Conservation (phyloP, 2,329 filamentous ascomycete species). For the Ophiocordyceps unilateralis region DNA sequence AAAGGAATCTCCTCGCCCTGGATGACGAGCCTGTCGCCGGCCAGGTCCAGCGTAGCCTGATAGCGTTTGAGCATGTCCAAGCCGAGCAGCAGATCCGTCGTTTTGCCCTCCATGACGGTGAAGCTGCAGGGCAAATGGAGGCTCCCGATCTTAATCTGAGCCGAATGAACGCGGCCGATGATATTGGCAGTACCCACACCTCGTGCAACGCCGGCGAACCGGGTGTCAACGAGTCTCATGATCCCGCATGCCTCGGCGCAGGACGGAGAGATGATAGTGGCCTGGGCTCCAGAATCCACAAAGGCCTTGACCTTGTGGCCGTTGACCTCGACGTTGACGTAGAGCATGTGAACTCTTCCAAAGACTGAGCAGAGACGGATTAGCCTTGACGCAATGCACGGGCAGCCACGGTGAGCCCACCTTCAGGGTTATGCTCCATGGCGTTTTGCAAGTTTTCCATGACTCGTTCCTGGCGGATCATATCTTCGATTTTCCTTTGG, state of each 20-base stretch:
- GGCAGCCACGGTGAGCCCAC: conserved; percentile 28
- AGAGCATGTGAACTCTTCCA: conserved; percentile 87
- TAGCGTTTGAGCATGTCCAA: conserved; percentile 95
- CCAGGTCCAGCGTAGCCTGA: conserved; percentile 80
- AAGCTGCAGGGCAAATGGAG: conserved; percentile 86
- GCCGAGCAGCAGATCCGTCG: conserved; percentile 81
- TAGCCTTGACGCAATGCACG: neutral
- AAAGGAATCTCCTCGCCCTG: conserved; percentile 80
- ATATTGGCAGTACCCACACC: conserved; percentile 92
- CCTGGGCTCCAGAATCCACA: conserved; percentile 92
- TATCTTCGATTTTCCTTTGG: conserved; percentile 85
- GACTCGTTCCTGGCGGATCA: conserved; percentile 86
- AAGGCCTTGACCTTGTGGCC: conserved; percentile 83
- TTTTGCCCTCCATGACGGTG: conserved; percentile 98
- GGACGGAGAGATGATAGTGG: conserved; percentile 93
- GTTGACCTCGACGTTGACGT: conserved; percentile 91
- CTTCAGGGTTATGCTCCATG: conserved; percentile 94
- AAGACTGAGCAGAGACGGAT: conserved; percentile 49
- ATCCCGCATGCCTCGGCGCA: conserved; percentile 89
- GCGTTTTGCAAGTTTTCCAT: conserved; percentile 93
- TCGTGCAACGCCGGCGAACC: conserved; percentile 80
- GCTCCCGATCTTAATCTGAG: conserved; percentile 82
- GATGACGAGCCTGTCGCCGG: conserved; percentile 71
- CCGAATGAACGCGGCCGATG: conserved; percentile 85
- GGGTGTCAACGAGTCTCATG: conserved; percentile 84